These are phyloP conservation scores for Erythrobasidium yunnanense DNA, from an alignment of 768 basidiomycete species.

Conservation along the genomic window DNA sequence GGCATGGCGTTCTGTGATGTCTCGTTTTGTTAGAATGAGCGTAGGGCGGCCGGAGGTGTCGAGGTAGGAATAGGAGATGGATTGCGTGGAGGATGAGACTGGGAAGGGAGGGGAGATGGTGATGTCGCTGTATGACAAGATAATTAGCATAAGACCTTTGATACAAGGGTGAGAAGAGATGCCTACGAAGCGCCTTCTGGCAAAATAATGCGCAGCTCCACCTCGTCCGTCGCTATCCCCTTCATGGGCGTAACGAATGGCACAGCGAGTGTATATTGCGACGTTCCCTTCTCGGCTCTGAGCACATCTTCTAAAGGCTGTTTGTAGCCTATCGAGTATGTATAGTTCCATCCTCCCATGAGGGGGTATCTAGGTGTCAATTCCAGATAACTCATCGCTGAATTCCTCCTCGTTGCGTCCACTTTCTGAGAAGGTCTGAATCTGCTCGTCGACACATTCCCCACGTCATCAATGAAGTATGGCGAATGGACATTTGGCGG, in stretches of 20 bases:
- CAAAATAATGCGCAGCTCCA: slow-evolving; percentile 65
- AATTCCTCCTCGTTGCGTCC: neutral
- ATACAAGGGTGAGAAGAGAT: neutral
- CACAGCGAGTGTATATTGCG: slow-evolving; percentile 62
- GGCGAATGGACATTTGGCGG: slow-evolving; percentile 69
- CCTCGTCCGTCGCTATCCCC: slow-evolving; percentile 68
- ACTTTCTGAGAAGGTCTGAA: slow-evolving; percentile 49
- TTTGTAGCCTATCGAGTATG: slow-evolving; percentile 87
- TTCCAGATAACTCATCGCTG: slow-evolving; percentile 48
- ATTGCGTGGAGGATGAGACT: slow-evolving; percentile 52
- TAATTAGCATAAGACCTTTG: neutral
- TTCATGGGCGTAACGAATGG: slow-evolving; percentile 75
- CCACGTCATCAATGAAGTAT: slow-evolving; percentile 84
- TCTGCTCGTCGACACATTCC: slow-evolving; percentile 90
- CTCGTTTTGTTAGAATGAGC: slow-evolving; percentile 59
- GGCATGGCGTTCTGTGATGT: slow-evolving; percentile 67
- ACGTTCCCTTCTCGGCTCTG: slow-evolving; percentile 53
- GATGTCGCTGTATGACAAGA: slow-evolving; percentile 53
- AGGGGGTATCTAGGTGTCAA: slow-evolving; percentile 81
- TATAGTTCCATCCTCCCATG: slow-evolving; percentile 95
- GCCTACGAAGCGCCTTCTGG: slow-evolving; percentile 63
- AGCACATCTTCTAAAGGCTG: slow-evolving; percentile 50
- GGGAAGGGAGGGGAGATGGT: slow-evolving; percentile 68
- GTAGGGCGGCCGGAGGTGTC: slow-evolving; percentile 81
- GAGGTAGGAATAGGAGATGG: slow-evolving; percentile 70